These are phyloP conservation scores for Haematococcus lacustris DNA, from an alignment of 139 green algal genomes.

Conservation along the genomic window DNA sequence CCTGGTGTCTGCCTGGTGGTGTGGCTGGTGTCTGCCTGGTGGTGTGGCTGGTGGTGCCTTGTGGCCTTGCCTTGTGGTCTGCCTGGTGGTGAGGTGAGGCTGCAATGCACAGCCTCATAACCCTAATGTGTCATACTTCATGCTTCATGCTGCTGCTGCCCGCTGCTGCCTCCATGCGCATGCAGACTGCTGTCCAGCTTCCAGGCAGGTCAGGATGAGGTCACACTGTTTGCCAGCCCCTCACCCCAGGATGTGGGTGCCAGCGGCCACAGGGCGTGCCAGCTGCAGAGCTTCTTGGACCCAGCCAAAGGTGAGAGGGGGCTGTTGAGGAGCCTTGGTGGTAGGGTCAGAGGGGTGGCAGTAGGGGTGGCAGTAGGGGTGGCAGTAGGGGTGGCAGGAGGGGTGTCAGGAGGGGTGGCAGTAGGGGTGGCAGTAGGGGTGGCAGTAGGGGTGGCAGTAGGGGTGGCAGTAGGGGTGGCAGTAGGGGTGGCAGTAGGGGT, in stretches of 20 bases:
- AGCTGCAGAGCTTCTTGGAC: constrained; percentile 61
- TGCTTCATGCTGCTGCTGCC: neutral
- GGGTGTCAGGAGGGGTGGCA: too few relatives aligned
- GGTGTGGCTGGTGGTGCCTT: neutral
- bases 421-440: too few relatives aligned
- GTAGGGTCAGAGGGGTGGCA: too few relatives aligned
- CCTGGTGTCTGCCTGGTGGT: neutral
- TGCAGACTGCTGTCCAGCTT: constrained; percentile 61
- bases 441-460: too few relatives aligned
- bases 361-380: too few relatives aligned
- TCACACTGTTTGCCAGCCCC: constrained; percentile 60
- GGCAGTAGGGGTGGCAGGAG: too few relatives aligned
- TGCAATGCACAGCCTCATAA: neutral
- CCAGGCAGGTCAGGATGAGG: constrained; percentile 58
- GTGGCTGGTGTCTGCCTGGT: neutral
- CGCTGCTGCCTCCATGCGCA: neutral
- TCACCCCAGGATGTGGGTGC: constrained; percentile 4
- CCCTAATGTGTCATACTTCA: neutral
- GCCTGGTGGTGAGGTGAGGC: neutral
- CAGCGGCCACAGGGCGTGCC: constrained; percentile 5
- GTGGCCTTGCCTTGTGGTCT: neutral
- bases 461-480: too few relatives aligned
- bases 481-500: too few relatives aligned
- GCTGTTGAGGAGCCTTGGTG: too few relatives aligned
- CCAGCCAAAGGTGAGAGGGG: constrained; percentile 52